Evolutionary conservation across 176 grass and related monocot genomes (phyloP).

Genomic region (Oryza glumipatula): DNA sequence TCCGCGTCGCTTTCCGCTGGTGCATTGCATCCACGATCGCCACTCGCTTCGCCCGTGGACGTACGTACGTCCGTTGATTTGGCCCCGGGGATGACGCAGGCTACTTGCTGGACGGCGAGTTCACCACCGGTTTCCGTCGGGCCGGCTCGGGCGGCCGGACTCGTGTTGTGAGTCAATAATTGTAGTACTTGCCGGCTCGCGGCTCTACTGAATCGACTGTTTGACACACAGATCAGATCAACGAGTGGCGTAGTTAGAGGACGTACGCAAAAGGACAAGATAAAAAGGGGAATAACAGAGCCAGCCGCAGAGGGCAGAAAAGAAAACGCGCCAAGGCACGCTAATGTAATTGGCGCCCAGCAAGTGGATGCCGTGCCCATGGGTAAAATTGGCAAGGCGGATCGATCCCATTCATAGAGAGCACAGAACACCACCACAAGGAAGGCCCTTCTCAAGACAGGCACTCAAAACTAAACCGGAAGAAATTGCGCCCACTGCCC

Average conservation of each 20-base stretch:
- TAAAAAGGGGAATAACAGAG: background rate
- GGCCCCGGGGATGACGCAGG: background rate
- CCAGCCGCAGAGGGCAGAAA: background rate
- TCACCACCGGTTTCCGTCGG: background rate
- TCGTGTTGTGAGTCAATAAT: background rate
- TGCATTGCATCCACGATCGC: background rate
- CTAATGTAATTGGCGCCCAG: background rate
- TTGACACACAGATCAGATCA: background rate
- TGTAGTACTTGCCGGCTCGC: background rate
- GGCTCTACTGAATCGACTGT: background rate
- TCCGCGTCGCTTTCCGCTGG: background rate
- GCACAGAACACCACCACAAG: constrained; percentile 34
- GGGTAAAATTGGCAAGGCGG: background rate
- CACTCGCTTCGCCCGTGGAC: background rate
- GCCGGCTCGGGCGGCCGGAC: background rate
- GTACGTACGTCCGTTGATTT: background rate
- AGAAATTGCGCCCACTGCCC: too few species aligned
- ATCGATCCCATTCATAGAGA: background rate
- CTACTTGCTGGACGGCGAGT: background rate
- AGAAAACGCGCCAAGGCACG: background rate
- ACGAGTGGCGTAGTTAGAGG: background rate
- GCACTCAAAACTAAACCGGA: constrained; percentile 28
- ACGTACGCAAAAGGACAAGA: background rate
- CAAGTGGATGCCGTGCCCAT: background rate
- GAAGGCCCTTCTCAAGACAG: constrained; percentile 28